Base-by-base conservation (phyloP, 768 basidiomycete genomes). In the Crucibulum laeve region DNA sequence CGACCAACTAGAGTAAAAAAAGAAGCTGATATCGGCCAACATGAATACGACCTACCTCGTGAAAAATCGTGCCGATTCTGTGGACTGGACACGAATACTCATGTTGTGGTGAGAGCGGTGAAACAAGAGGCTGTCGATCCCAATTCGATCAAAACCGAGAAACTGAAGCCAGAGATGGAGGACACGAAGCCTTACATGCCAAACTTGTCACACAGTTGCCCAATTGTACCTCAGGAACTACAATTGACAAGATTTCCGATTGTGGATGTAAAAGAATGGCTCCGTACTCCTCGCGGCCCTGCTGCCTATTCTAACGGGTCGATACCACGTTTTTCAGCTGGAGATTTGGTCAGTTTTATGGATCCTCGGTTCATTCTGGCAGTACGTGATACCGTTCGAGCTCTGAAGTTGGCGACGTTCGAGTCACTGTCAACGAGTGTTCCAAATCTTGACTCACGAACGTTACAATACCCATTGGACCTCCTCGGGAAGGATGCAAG, bases 281-380 rank as follows among this genome's bases (percentile, higher is more conserved):
- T 18, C 35, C 35, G 14, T 13, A 10, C 14, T 37, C 19, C 35
- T 21, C 3, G 35, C 10, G 18, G 10, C 1, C 19, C 35, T 14
- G 3, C 3, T 10, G 18, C 10, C 35, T 10, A 39, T 44, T 42
- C 40, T 18, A 11, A 43, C 14, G 25, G 15, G 13, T 38, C 26
- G 7, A 25, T 38, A 40, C 34, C 42, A 50, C 7, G 41, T n/a
- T n/a, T n/a, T n/a, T n/a, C n/a, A n/a, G n/a, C n/a, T n/a, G n/a
- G 30, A 14, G 25, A 51, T 18, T 40, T 72, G 25, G 50, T 68
- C n/a, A 46, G 56, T 5, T 49, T 52, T 4, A 53, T 57, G 22
- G 60, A 73, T 43, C 70, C 73, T 5, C 48, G 37, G 21, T 33
- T 73, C 19, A 59, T 58, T 7, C 28, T 64, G 17, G 60, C 54